Percentiles rank a stretch among this genome's conserved stretches.
Evolutionary conservation across 148 eudicot species (phyloP).

Genomic region (Persicaria tinctoria): DNA sequence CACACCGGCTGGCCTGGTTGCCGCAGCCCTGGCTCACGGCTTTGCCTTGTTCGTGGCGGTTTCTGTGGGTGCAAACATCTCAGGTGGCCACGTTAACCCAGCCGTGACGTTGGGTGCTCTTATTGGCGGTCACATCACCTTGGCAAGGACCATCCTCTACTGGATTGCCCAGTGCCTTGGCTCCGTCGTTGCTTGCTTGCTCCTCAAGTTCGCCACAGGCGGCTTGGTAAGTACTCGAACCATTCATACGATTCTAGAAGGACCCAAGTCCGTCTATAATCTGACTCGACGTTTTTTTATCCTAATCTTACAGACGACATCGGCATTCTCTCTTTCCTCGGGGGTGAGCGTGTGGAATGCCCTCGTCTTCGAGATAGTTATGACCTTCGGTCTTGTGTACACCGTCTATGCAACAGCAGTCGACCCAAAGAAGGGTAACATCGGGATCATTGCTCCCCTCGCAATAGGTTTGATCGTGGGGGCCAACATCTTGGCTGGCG

Average conservation of each 20-base stretch:
- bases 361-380: constrained; percentile 70
- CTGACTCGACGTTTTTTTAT: neutral
- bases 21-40: constrained; percentile 62
- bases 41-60: constrained; percentile 71
- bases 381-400: constrained; percentile 87
- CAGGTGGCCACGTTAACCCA: constrained; percentile 85
- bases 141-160: constrained; percentile 37
- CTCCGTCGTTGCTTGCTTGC: constrained; percentile 70
- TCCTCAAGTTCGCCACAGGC: constrained; percentile 60
- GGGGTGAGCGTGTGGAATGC: constrained; percentile 68
- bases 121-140: constrained; percentile 60
- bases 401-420: constrained; percentile 79
- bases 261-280: neutral
- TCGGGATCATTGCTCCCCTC: constrained; percentile 75
- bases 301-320: constrained; percentile 43
- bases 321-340: constrained; percentile 70
- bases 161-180: constrained; percentile 76
- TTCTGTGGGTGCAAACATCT: constrained; percentile 63
- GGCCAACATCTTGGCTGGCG: constrained; percentile 85
- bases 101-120: constrained; percentile 77
- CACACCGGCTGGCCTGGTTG: constrained; percentile 67
- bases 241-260: neutral
- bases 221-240: constrained; percentile 35
- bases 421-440: constrained; percentile 75
- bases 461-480: constrained; percentile 85